These are phyloP conservation scores for Helminthosporium solani DNA, from an alignment of 2,329 filamentous ascomycete species.

Conservation along the genomic window DNA sequence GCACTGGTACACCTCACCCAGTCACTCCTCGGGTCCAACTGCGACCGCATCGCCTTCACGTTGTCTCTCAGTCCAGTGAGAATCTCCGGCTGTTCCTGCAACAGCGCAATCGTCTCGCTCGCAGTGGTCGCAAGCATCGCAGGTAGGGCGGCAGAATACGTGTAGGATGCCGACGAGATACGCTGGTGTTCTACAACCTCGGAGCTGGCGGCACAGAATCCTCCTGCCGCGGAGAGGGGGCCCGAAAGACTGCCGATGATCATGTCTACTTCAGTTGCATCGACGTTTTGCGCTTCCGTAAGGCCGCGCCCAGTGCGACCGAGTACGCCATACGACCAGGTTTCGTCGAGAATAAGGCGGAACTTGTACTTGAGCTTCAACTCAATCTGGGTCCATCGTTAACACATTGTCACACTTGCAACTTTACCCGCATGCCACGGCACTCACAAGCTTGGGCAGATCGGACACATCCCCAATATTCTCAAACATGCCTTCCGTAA, in stretches of 20 bases:
- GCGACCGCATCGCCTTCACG: slow-evolving; percentile 78
- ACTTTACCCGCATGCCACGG: background rate
- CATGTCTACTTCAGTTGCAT: slow-evolving; percentile 92
- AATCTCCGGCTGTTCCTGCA: slow-evolving; percentile 85
- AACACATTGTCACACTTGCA: background rate
- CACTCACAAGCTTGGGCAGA: slow-evolving; percentile 75
- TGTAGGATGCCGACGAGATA: slow-evolving; percentile 88
- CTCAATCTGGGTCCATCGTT: slow-evolving; percentile 62
- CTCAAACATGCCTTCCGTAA: slow-evolving; percentile 94
- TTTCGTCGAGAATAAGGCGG: slow-evolving; percentile 94
- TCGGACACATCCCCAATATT: slow-evolving; percentile 81
- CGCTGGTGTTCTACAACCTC: slow-evolving; percentile 97
- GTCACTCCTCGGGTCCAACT: slow-evolving; percentile 89
- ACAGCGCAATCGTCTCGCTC: slow-evolving; percentile 81
- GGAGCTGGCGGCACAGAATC: slow-evolving; percentile 88
- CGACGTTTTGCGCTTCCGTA: slow-evolving; percentile 95
- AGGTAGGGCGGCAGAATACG: slow-evolving; percentile 90
- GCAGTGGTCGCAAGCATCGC: slow-evolving; percentile 95
- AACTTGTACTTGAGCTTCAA: slow-evolving; percentile 97
- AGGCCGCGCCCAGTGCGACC: slow-evolving; percentile 88
- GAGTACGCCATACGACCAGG: slow-evolving; percentile 93
- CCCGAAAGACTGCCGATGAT: slow-evolving; percentile 91
- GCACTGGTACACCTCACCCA: slow-evolving; percentile 84
- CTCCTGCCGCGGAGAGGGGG: slow-evolving; percentile 86
- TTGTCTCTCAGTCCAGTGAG: slow-evolving; percentile 79